These are phyloP conservation scores for Anthracocystis setariae DNA, from an alignment of 1,284 basidiomycete genomes.

Conservation along the genomic window DNA sequence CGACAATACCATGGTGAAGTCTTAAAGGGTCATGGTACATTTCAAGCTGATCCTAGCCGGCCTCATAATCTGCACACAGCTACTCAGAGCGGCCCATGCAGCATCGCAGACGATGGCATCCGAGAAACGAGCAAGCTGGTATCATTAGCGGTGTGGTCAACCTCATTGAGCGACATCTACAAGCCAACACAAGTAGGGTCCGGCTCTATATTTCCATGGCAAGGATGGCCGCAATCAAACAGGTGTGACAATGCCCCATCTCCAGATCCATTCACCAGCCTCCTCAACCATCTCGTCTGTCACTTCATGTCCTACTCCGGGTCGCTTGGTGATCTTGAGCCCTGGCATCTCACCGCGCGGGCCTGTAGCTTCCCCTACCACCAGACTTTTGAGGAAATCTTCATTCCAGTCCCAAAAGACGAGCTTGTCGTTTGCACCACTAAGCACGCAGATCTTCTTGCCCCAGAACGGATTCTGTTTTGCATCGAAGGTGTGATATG, in stretches of 20 bases:
- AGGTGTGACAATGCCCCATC: conserved; percentile 43
- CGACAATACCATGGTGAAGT: no score
- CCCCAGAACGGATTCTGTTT: conserved; percentile 57
- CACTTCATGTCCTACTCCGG: conserved; percentile 56
- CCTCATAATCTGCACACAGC: no score
- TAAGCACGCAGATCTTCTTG: conserved; percentile 63
- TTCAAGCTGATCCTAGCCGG: no score
- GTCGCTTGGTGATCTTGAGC: conserved; percentile 46
- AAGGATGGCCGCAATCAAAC: not conserved
- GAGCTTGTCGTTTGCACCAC: conserved; percentile 59
- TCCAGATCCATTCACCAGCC: conserved; percentile 59
- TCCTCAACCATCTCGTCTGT: conserved; percentile 61
- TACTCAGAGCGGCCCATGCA: no score
- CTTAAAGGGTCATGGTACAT: no score
- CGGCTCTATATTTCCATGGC: not conserved
- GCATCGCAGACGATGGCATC: not conserved
- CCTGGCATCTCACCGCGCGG: conserved; percentile 39
- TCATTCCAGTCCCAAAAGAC: conserved; percentile 62
- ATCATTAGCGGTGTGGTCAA: not conserved
- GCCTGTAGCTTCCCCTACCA: conserved; percentile 49
- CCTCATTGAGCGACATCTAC: not conserved
- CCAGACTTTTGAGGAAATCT: conserved; percentile 53
- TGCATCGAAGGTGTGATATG: conserved; percentile 47
- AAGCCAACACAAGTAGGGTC: not conserved
- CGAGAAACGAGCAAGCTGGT: not conserved